Conservation (phyloP, 164 flowering plant species). For the Paratinospora sagittata region DNA sequence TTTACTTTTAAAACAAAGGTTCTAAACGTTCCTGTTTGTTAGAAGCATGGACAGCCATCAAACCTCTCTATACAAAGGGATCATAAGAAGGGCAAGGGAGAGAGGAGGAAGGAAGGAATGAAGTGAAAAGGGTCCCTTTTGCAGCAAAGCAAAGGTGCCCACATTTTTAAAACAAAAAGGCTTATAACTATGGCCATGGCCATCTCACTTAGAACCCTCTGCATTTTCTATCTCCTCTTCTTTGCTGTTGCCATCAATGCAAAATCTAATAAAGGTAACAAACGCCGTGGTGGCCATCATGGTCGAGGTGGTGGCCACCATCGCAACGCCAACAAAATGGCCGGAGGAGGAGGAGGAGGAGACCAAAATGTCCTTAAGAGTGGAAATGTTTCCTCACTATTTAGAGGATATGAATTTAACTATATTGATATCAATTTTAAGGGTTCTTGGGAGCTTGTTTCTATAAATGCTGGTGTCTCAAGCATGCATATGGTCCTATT, state of each 20-base stretch:
- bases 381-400: too few species aligned
- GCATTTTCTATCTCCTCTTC: conserved; percentile 29
- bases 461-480: conserved; percentile 42
- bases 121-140: conserved; percentile 8
- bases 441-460: conserved; percentile 53
- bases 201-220: conserved; percentile 16
- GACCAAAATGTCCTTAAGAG: too few species aligned
- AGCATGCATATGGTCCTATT: conserved; percentile 64
- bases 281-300: background rate
- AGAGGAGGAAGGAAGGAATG: background rate
- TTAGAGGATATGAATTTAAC: background rate
- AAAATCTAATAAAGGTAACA: background rate
- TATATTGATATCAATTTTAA: conserved; percentile 12
- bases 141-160: background rate
- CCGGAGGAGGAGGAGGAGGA: too few species aligned
- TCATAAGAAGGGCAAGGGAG: background rate
- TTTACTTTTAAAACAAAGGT: conserved; percentile 7
- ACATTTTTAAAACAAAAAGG: background rate
- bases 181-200: conserved; percentile 40
- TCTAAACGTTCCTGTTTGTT: conserved; percentile 1
- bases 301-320: too few species aligned
- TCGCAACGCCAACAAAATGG: background rate
- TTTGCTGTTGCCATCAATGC: background rate
- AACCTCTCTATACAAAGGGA: background rate
- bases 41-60: conserved; percentile 1